Conservation (phyloP, 345 rosid species). For the Salix viminalis region DNA sequence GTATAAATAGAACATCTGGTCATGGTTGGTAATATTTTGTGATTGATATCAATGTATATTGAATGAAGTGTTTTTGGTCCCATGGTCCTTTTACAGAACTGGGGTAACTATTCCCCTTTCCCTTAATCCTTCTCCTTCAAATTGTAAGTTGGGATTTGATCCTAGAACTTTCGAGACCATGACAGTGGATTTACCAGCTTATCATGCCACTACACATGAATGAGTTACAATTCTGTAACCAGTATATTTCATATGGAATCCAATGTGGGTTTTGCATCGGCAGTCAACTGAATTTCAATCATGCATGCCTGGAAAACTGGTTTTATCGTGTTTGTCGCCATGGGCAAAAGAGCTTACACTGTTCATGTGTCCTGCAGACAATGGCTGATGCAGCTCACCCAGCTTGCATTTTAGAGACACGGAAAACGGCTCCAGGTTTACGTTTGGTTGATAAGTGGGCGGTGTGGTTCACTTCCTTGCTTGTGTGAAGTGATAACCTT, state of each 20-base stretch:
- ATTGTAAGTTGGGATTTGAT: not conserved
- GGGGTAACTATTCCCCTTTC: not conserved
- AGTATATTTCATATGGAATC: not conserved
- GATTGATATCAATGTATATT: not conserved
- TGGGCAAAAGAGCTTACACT: not conserved
- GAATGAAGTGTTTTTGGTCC: not conserved
- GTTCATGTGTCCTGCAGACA: constrained; percentile 46
- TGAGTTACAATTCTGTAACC: not conserved
- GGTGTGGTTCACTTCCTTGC: constrained; percentile 42
- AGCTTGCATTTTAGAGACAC: constrained; percentile 81
- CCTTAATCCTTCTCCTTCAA: not conserved
- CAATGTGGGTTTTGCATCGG: not conserved
- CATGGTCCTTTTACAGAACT: not conserved
- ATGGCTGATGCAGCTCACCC: constrained; percentile 94
- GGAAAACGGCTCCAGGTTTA: constrained; percentile 91
- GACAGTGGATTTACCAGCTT: not conserved
- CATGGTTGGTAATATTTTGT: not conserved
- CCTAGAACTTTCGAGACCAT: not conserved
- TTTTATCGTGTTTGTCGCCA: not conserved
- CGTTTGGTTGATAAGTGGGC: constrained; percentile 97
- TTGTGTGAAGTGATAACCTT: not conserved
- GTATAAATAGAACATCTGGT: not conserved
- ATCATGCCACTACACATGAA: not conserved
- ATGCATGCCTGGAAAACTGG: not conserved
- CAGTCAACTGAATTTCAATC: not conserved